Conservation (phyloP, 2,329 filamentous ascomycete species). For the Raffaelea deltoideospora region DNA sequence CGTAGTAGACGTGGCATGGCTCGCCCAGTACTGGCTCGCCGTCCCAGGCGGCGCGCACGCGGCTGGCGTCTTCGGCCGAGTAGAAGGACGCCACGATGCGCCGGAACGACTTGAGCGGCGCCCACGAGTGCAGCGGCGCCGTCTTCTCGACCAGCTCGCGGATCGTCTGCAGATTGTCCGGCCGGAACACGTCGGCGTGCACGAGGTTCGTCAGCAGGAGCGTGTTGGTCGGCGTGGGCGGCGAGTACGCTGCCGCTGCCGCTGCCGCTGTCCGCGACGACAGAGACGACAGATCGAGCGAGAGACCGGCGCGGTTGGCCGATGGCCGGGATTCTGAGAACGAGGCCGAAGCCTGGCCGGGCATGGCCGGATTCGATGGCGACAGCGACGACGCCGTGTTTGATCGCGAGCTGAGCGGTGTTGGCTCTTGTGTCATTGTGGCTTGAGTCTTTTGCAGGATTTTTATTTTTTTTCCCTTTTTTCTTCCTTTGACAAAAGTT, state of each 20-base stretch:
- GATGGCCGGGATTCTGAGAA: too few relatives aligned
- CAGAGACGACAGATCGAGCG: constrained; percentile 58
- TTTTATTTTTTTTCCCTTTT: too few relatives aligned
- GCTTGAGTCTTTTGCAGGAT: too few relatives aligned
- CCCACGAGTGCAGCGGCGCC: constrained; percentile 63
- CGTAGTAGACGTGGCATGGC: constrained; percentile 54
- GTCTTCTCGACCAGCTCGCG: constrained; percentile 53
- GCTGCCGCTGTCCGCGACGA: constrained; percentile 36
- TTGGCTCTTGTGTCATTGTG: too few relatives aligned
- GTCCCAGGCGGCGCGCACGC: constrained; percentile 58
- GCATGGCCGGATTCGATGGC: too few relatives aligned
- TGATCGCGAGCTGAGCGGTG: background rate
- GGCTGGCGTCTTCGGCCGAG: constrained; percentile 51
- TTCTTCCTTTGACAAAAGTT: too few relatives aligned
- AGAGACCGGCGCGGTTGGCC: constrained; percentile 36
- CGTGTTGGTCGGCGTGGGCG: constrained; percentile 68
- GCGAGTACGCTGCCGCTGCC: too few relatives aligned
- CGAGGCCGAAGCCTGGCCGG: too few relatives aligned
- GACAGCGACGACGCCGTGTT: too few relatives aligned
- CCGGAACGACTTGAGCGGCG: constrained; percentile 67
- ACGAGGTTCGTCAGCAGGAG: constrained; percentile 71
- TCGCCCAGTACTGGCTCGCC: constrained; percentile 59
- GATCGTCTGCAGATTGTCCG: constrained; percentile 59
- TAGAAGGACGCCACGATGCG: constrained; percentile 71
- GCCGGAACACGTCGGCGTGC: constrained; percentile 56